Evolutionary conservation across 2,329 filamentous ascomycete genomes (phyloP).

Genomic region (Aspergillus sp.): DNA sequence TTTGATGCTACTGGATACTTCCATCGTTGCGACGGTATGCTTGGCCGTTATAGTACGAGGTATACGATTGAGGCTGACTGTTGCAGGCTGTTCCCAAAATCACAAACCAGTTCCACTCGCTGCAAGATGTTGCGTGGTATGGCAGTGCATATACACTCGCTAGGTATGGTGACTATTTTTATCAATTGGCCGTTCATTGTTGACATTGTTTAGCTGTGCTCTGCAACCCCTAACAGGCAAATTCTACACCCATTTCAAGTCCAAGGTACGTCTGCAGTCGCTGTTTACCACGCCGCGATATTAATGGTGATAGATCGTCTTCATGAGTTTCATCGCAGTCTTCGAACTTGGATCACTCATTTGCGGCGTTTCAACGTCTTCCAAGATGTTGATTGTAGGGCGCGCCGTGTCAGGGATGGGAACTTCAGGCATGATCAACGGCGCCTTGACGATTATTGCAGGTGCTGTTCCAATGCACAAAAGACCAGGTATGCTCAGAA

Average conservation of each 20-base stretch:
- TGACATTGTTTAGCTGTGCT: slow-evolving; percentile 1
- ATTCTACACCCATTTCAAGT: slow-evolving; percentile 13
- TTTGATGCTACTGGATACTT: slow-evolving; percentile 52
- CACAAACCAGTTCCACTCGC: slow-evolving; percentile 41
- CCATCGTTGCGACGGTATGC: slow-evolving; percentile 53
- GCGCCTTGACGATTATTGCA: slow-evolving; percentile 12
- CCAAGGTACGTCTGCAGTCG: not conserved
- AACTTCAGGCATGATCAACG: slow-evolving; percentile 10
- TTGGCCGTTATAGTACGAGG: not conserved
- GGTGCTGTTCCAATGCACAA: slow-evolving; percentile 5
- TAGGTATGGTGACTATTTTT: slow-evolving; percentile 16
- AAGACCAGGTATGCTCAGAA: not conserved
- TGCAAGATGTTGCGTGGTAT: slow-evolving; percentile 39
- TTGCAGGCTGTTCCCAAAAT: slow-evolving; percentile 49
- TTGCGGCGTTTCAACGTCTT: slow-evolving; percentile 11
- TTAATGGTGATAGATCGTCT: slow-evolving; percentile 18
- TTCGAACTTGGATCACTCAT: slow-evolving; percentile 31
- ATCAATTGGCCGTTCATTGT: not conserved
- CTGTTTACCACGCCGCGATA: not conserved
- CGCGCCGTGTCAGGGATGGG: slow-evolving; percentile 12
- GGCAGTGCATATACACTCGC: slow-evolving; percentile 44
- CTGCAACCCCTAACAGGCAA: slow-evolving; percentile 6
- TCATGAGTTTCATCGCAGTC: slow-evolving; percentile 27
- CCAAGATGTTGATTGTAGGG: slow-evolving; percentile 11
- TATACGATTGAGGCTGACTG: not conserved